These are phyloP conservation scores for Nakaseomyces kungkrabaensis DNA, from an alignment of 1,139 yeast genomes.

Conservation along the genomic window DNA sequence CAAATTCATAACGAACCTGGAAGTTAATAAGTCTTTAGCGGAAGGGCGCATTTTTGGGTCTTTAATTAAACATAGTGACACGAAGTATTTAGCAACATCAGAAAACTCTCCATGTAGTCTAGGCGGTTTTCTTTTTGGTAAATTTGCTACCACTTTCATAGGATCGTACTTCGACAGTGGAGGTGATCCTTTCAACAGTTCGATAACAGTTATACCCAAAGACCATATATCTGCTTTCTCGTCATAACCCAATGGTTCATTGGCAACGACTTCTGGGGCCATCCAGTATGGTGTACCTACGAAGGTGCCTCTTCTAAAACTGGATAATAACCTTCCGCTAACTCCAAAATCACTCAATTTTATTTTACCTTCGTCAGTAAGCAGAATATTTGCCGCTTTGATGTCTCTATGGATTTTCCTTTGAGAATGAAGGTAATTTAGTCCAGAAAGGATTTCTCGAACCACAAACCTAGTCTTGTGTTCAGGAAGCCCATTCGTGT, in stretches of 20 bases:
- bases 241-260: slow-evolving; percentile 45
- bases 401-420: slow-evolving; percentile 76
- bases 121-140: slow-evolving; percentile 66
- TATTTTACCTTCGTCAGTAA: slow-evolving; percentile 52
- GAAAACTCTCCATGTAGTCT: slow-evolving; percentile 37
- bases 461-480: slow-evolving; percentile 49
- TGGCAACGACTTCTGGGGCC: slow-evolving; percentile 74
- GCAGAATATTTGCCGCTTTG: slow-evolving; percentile 70
- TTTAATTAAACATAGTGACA: slow-evolving; percentile 47
- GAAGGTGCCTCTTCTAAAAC: slow-evolving; percentile 55
- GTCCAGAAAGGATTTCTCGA: slow-evolving; percentile 51
- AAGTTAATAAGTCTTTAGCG: slow-evolving; percentile 37
- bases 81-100: slow-evolving; percentile 49
- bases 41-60: slow-evolving; percentile 47
- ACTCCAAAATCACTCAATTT: slow-evolving; percentile 86
- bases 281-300: slow-evolving; percentile 92
- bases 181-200: slow-evolving; percentile 61
- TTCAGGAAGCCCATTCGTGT: slow-evolving; percentile 45
- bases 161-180: slow-evolving; percentile 66
- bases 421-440: slow-evolving; percentile 62
- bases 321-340: slow-evolving; percentile 64
- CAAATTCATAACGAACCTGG: slow-evolving; percentile 34
- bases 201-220: slow-evolving; percentile 72
- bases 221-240: slow-evolving; percentile 88
- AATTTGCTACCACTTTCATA: slow-evolving; percentile 60